A percentile compares a stretch with the other conserved stretches of the same genome.
Evolutionary conservation across 2,329 filamentous ascomycete genomes (phyloP).

Genomic region (Fusarium luffae): DNA sequence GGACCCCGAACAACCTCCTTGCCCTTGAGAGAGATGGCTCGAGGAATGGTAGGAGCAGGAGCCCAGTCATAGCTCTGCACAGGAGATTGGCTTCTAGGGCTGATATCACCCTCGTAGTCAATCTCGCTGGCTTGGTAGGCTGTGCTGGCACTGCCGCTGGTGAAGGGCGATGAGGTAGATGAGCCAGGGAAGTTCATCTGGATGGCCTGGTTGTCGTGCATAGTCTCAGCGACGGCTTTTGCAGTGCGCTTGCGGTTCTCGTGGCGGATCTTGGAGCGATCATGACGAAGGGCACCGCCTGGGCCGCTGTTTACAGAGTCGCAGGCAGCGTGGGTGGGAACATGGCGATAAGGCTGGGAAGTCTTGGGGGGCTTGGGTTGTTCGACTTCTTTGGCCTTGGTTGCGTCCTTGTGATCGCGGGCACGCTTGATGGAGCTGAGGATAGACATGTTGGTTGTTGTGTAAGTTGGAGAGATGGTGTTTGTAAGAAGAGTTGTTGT

Average conservation of each 20-base stretch:
- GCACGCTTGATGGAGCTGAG: conserved; percentile 65
- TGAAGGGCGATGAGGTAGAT: conserved; percentile 56
- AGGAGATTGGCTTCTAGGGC: conserved; percentile 35
- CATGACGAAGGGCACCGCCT: conserved; percentile 60
- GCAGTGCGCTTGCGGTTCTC: conserved; percentile 62
- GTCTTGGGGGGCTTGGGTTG: conserved; percentile 56
- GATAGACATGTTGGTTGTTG: conserved; percentile 61
- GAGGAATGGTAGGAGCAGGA: conserved; percentile 34
- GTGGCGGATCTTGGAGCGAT: conserved; percentile 61
- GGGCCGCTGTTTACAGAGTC: conserved; percentile 68
- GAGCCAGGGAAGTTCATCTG: conserved; percentile 53
- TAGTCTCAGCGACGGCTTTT: conserved; percentile 54
- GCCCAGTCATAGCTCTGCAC: conserved; percentile 23
- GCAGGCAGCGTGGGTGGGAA: conserved; percentile 70
- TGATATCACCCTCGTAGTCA: conserved; percentile 34
- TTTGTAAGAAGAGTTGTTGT: neutral
- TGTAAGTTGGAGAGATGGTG: neutral
- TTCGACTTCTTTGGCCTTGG: conserved; percentile 60
- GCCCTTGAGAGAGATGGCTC: conserved; percentile 53
- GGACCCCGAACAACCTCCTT: conserved; percentile 54
- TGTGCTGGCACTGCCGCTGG: conserved; percentile 60
- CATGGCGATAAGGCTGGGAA: conserved; percentile 64
- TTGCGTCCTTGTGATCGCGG: conserved; percentile 66
- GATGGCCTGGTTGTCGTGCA: conserved; percentile 50
- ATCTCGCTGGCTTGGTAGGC: conserved; percentile 58